Base-by-base conservation (phyloP, 2,329 filamentous ascomycete species). In the Coleophoma crateriformis region DNA sequence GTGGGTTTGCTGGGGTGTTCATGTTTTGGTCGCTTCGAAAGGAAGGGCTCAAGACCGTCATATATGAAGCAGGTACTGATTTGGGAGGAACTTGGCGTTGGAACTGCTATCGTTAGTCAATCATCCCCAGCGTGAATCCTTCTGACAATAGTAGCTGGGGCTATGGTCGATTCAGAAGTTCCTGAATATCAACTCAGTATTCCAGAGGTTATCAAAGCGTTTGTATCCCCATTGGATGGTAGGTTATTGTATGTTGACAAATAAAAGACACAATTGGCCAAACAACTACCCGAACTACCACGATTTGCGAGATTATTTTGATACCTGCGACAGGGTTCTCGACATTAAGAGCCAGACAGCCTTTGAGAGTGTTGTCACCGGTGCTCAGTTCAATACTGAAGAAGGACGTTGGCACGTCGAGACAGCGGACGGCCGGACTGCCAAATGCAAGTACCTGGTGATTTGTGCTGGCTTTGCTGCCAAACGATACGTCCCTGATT, bases 261-360 rank as follows among this genome's bases (percentile, higher is more conserved):
- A 2, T 2, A 19, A 3, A 2, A 19, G 19, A 19, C 19, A 19
- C 19, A 19, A 68, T 34, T 85, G 79, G 76, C 66, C 68, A 0
- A 71, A 63, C 52, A 73, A 74, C 50, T 82, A 78, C 45, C 77
- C 79, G 1, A 71, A 64, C 11, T 76, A 72, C 20, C 54, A 69
- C 20, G 76, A 85, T 41, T 67, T 85, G 1, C 70, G 75, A 12
- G 60, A 62, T 4, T 85, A 85, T 61, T 85, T 85, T 58, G 72
- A 80, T 14, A 76, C 81, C 45, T 73, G 81, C 15, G 80, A 82
- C 48, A 75, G 76, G 50, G 70, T 75, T 4, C 57, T 81, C 7
- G 64, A 72, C 12, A 65, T 85, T 17, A 78, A 74, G 60, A 82
- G 81, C 19, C 19, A 17, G 54, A 59, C 32, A 38, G 22, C 46